Evolutionary conservation across 352 stramenopile genomes (phyloP).

Genomic region (Pythium aphanidermatum): DNA sequence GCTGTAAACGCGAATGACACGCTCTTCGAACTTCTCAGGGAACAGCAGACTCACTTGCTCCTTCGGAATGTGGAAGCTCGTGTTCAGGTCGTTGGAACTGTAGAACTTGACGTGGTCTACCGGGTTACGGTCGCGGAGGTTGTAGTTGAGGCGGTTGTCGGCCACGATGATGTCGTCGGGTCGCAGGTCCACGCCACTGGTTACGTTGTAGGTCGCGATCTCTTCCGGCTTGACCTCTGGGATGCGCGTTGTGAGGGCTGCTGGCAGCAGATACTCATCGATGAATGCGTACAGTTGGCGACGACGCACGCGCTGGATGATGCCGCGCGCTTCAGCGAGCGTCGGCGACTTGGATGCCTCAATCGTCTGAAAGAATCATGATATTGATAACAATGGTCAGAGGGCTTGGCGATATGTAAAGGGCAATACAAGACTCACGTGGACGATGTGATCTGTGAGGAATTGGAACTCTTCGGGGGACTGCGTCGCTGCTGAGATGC

Average conservation of each 20-base stretch:
- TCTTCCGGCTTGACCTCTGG: slow-evolving; percentile 48
- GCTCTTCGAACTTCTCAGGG: slow-evolving; percentile 84
- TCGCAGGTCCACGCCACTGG: slow-evolving; percentile 32
- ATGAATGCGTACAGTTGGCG: slow-evolving; percentile 82
- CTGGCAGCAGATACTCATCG: slow-evolving; percentile 70
- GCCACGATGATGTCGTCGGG: slow-evolving; percentile 78
- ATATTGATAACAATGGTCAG: not conserved
- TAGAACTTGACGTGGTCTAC: slow-evolving; percentile 85
- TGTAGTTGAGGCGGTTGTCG: slow-evolving; percentile 81
- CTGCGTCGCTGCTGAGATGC: slow-evolving; percentile 58
- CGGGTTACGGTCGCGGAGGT: slow-evolving; percentile 73
- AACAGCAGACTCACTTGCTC: slow-evolving; percentile 78
- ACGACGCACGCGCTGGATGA: slow-evolving; percentile 70
- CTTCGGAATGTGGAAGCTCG: slow-evolving; percentile 73
- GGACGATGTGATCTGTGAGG: slow-evolving; percentile 66
- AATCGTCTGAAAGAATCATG: slow-evolving; percentile 37
- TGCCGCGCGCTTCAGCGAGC: slow-evolving; percentile 38
- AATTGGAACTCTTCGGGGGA: slow-evolving; percentile 67
- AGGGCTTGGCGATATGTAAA: not conserved
- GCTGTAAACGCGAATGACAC: slow-evolving; percentile 74
- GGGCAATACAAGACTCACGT: slow-evolving; percentile 26
- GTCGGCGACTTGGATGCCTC: slow-evolving; percentile 60
- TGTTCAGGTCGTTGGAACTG: slow-evolving; percentile 50
- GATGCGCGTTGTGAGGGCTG: slow-evolving; percentile 42
- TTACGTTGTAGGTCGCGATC: slow-evolving; percentile 49